A percentile compares a stretch with the other conserved stretches of the same genome.
These are phyloP conservation scores for Berkeleyomyces basicola DNA, from an alignment of 2,329 filamentous ascomycete genomes.

Conservation along the genomic window DNA sequence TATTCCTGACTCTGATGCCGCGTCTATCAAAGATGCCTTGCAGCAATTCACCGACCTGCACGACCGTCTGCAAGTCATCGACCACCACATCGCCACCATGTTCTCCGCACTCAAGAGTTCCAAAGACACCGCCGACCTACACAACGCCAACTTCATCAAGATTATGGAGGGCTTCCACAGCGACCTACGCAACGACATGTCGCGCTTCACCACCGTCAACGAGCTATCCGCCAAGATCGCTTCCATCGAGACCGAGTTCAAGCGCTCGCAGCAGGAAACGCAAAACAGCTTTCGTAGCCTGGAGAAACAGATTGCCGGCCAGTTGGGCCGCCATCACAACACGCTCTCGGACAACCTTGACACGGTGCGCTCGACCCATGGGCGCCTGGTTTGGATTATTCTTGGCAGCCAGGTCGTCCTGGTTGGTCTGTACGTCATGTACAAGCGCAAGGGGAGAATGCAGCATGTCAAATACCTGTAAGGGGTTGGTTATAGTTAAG, in stretches of 20 bases:
- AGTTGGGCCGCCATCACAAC: constrained; percentile 33
- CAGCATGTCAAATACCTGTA: constrained; percentile 88
- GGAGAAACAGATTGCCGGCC: constrained; percentile 37
- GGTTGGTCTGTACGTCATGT: constrained; percentile 51
- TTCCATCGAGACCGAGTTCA: constrained; percentile 41
- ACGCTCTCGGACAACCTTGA: constrained; percentile 32
- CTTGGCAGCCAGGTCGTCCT: constrained; percentile 60
- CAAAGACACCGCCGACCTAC: constrained; percentile 35
- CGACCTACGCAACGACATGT: constrained; percentile 30
- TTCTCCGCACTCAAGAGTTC: constrained; percentile 39
- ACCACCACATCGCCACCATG: constrained; percentile 49
- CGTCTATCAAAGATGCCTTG: constrained; percentile 31
- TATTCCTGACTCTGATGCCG: constrained; percentile 32
- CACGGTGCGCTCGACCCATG: constrained; percentile 32
- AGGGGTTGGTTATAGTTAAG: neutral
- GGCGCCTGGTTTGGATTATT: constrained; percentile 48
- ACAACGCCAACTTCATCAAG: constrained; percentile 32
- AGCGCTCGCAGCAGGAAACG: constrained; percentile 38
- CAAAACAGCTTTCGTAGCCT: constrained; percentile 31
- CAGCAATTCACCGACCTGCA: constrained; percentile 71
- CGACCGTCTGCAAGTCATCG: constrained; percentile 59
- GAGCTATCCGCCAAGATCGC: constrained; percentile 30
- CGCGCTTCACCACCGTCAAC: constrained; percentile 28
- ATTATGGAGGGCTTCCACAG: constrained; percentile 29
- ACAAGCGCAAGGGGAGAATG: constrained; percentile 60